Base-by-base conservation (phyloP, 2,329 filamentous ascomycete species). In the Botrytis fragariae region DNA sequence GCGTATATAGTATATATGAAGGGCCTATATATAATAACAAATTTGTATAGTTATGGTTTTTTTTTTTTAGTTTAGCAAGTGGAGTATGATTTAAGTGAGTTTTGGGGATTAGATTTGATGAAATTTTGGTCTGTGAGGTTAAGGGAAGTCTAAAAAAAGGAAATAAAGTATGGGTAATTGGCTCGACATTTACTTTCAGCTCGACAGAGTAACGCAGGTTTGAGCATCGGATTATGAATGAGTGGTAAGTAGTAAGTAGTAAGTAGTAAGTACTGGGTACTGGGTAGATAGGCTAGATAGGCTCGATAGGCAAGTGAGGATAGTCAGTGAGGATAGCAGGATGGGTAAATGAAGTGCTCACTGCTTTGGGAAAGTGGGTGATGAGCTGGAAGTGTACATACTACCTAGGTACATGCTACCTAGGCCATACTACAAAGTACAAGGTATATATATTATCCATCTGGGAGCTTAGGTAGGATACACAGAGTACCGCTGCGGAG, bases 331-430 rank as follows among this genome's bases (percentile, higher is more conserved):
- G 18, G 42, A 20, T 42, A 42, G n/a, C n/a, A 44, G 18, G 42
- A 20, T 42, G 18, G 22, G 45, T 9, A 48, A 48, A 18, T 45
- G 42, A 44, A 22, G 45, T 48, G 8, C 42, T 4, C 48, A n/a
- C 48, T 63, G 39, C 61, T 63, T 63, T 63, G 61, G 61, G 60
- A 25, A 62, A 62, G 60, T 62, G 60, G 60, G 35, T 42, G 60
- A 62, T 14, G 18, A 25, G 16, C 22, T 25, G 57, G 32, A 22
- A 35, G 9, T 60, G 32, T 12, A 60, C 29, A 48, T 48, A 25
- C 22, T 9, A 7, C 8, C 2, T 51, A 18, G 16, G 18, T 12
- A 60, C 32, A n/a, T 51, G 5, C 8, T 48, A 9, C 10, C 22
- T 54, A 12, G 4, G 25, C 22, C 45, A 12, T 25, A 10, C 22